Evolutionary conservation across 805 yeast species (phyloP), one percentile per base, ranked within the genome.

Genomic region (Zygoascus flipseniorum): DNA sequence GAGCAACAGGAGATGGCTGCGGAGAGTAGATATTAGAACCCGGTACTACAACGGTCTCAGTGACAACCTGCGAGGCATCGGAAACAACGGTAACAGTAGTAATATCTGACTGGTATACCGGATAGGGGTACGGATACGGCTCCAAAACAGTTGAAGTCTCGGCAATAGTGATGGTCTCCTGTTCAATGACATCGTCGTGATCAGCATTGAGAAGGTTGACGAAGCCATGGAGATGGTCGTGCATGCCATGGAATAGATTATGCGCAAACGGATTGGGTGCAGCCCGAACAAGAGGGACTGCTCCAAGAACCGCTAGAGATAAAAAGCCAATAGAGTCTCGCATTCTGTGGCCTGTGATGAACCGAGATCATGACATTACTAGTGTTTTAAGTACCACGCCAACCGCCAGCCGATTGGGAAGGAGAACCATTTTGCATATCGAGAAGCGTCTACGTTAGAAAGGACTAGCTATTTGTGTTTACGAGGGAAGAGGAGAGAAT

Each of bases 51-150:
- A n/a, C 14, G 8, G 31, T 14, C 9, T 39, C 31, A 16, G 44
- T n/a, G 18, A 19, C 13, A 6, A 39, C 52, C 18, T 13, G n/a
- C 11, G 39, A 13, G 19, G 8, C 20, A n/a, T 10, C 31, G 4
- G 51, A n/a, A 5, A 19, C 43, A 41, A 16, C 47, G 13, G 16
- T 37, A 16, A 46, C 23, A 42, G 37, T 26, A 23, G 8, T n/a
- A 8, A 13, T 31, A n/a, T 16, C 26, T 5, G 11, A 8, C 49
- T 31, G 41, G 31, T 28, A 31, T 8, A 31, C 37, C 10, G 49
- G 49, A 46, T 46, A 46, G 18, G 49, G 49, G 16, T 46, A 46
- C 4, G 49, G 49, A 31, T 31, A 39, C 2, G 46, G 52, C 16
- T 19, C 43, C 31, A 13, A 37, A 23, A 37, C 51, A 37, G 44